These are phyloP conservation scores for Fusarium sp. DNA, from an alignment of 2,329 filamentous ascomycete species.

Conservation along the genomic window DNA sequence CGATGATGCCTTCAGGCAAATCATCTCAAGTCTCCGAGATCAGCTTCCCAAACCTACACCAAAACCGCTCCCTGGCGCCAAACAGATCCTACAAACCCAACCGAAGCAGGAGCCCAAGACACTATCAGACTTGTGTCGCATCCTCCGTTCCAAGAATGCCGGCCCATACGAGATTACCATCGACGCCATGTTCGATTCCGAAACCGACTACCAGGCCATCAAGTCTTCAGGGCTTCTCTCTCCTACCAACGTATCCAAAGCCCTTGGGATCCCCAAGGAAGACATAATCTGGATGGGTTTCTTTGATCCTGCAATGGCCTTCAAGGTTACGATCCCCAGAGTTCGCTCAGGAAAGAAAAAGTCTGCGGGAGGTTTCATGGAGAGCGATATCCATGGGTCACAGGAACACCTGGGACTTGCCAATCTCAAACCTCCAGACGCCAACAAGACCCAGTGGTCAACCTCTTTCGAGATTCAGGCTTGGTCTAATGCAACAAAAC, in stretches of 20 bases:
- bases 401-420: slow-evolving; percentile 37
- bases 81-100: accelerated
- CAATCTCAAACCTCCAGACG: slow-evolving; percentile 9
- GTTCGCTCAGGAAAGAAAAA: slow-evolving; percentile 22
- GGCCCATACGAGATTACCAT: slow-evolving; percentile 61
- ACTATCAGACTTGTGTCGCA: slow-evolving; percentile 51
- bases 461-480: neutral
- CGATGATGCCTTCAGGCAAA: neutral
- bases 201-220: slow-evolving; percentile 45
- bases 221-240: slow-evolving; percentile 27
- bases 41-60: neutral
- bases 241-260: slow-evolving; percentile 5
- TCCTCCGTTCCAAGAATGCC: slow-evolving; percentile 62
- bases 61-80: neutral
- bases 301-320: slow-evolving; percentile 60
- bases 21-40: neutral
- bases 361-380: slow-evolving; percentile 37
- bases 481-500: neutral
- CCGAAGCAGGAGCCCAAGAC: neutral
- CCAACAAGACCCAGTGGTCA: neutral
- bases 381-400: slow-evolving; percentile 38
- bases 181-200: slow-evolving; percentile 60
- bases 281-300: slow-evolving; percentile 54
- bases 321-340: slow-evolving; percentile 50
- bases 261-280: slow-evolving; percentile 40